Percentiles rank a stretch among this genome's conserved stretches.
phyloP scores from a whole-genome alignment of 1,284 basidiomycete species.

The Boletus holoroseus region DNA sequence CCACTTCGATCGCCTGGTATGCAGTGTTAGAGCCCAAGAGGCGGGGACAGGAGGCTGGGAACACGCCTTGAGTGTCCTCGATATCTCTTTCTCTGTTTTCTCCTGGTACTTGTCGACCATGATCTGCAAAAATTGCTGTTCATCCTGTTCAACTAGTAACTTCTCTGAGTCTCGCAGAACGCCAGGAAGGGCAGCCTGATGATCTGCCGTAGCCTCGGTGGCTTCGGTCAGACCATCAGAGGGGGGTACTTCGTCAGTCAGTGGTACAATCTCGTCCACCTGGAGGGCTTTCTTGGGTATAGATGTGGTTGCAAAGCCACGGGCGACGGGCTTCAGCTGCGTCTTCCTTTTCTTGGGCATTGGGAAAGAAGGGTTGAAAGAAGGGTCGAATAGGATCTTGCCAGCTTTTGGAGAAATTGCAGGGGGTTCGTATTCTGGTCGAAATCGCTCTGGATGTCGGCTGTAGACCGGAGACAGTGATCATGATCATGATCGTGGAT shows the following conservation, averaged over 20 bases:
- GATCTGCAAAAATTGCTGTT: slow-evolving; percentile 51
- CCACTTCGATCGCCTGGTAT: slow-evolving; percentile 73
- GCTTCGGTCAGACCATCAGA: slow-evolving; percentile 8
- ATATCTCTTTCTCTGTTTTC: slow-evolving; percentile 84
- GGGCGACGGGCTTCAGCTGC: slow-evolving; percentile 67
- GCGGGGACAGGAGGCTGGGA: neutral
- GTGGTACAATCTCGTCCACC: slow-evolving; percentile 21
- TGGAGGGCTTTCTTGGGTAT: slow-evolving; percentile 71
- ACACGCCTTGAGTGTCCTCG: slow-evolving; percentile 50
- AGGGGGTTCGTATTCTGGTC: neutral
- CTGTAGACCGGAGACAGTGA: neutral
- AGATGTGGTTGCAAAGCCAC: slow-evolving; percentile 86
- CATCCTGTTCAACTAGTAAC: slow-evolving; percentile 40
- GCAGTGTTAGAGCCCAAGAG: slow-evolving; percentile 2
- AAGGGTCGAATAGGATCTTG: neutral
- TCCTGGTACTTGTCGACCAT: slow-evolving; percentile 83
- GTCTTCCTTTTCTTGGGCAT: slow-evolving; percentile 90
- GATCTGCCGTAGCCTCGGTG: neutral
- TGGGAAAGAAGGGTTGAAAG: slow-evolving; percentile 1
- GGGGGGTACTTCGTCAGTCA: slow-evolving; percentile 13
- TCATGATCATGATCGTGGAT: slow-evolving; percentile 3
- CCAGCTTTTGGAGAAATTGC: neutral
- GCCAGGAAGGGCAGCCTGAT: slow-evolving; percentile 4
- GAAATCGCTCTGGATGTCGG: neutral
- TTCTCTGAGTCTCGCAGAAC: slow-evolving; percentile 24